phyloP scores from a whole-genome alignment of 1,284 basidiomycete genomes.

The Cutaneotrichosporon spelunceum region DNA sequence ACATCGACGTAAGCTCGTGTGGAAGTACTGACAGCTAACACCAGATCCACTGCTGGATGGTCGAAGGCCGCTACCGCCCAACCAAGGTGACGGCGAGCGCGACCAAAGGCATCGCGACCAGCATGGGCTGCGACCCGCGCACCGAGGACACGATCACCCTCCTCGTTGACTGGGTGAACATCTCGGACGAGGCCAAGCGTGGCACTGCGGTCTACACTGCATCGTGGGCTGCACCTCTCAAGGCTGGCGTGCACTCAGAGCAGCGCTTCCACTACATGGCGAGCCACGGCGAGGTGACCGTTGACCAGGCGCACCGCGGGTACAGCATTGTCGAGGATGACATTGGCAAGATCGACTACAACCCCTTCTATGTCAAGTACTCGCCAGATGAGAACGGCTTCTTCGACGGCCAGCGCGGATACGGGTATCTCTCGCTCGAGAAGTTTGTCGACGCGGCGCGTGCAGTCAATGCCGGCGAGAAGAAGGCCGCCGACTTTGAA shows the following conservation, averaged over 20 bases:
- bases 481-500: conserved; percentile 68
- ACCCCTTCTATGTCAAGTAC: conserved; percentile 57
- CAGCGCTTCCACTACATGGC: conserved; percentile 95
- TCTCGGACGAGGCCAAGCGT: conserved; percentile 63
- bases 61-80: conserved; percentile 68
- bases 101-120: conserved; percentile 80
- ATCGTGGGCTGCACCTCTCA: conserved; percentile 60
- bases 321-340: conserved; percentile 79
- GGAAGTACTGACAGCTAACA: conserved; percentile 58
- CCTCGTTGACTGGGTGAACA: conserved; percentile 84
- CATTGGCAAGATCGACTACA: conserved; percentile 59
- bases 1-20: conserved; percentile 57
- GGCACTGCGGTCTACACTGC: conserved; percentile 73
- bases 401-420: conserved; percentile 88
- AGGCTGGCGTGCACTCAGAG: conserved; percentile 65
- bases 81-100: conserved; percentile 82
- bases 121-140: conserved; percentile 60
- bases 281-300: conserved; percentile 83
- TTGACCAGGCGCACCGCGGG: conserved; percentile 89
- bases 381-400: conserved; percentile 83
- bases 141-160: conserved; percentile 95
- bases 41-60: conserved; percentile 80
- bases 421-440: conserved; percentile 84
- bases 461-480: conserved; percentile 66
- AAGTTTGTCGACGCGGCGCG: conserved; percentile 65